Evolutionary conservation across 169 alveolate genomes (phyloP).

Genomic region (Eimeria falciformis): DNA sequence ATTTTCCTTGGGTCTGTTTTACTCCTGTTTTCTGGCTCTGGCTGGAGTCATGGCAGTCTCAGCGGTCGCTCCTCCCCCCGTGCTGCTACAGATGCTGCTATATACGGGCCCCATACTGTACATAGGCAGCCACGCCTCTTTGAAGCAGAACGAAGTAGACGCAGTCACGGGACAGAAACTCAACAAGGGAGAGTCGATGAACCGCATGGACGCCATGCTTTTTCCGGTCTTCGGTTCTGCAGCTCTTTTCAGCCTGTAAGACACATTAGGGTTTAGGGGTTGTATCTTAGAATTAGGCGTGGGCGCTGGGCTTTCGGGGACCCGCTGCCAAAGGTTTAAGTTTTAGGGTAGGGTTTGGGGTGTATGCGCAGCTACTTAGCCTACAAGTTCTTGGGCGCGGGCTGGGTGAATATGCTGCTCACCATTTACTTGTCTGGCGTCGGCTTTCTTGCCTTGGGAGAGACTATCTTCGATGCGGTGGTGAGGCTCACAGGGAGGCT

Average conservation of each 20-base stretch:
- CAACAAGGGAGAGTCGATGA: constrained; percentile 87
- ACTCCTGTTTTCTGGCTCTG: constrained; percentile 51
- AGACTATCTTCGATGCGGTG: constrained; percentile 75
- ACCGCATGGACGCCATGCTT: constrained; percentile 86
- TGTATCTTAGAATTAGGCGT: background rate
- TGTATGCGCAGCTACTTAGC: constrained; percentile 77
- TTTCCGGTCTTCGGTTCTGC: constrained; percentile 92
- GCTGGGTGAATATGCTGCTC: constrained; percentile 84
- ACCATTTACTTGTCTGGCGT: constrained; percentile 80
- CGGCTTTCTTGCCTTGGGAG: constrained; percentile 82
- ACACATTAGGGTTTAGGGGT: background rate
- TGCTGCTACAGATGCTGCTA: constrained; percentile 81
- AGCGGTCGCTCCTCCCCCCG: constrained; percentile 72
- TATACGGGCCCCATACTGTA: constrained; percentile 82
- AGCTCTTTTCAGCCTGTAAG: constrained; percentile 88
- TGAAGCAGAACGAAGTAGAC: constrained; percentile 76
- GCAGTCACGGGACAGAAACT: constrained; percentile 84
- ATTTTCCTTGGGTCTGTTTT: constrained; percentile 33
- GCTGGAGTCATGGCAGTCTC: constrained; percentile 48
- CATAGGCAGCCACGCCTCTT: constrained; percentile 82
- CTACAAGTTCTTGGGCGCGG: constrained; percentile 80
- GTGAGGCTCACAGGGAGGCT: constrained; percentile 16
- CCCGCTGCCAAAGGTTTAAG: background rate
- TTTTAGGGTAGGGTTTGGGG: background rate
- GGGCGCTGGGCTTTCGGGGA: background rate